Percentiles rank a stretch among this genome's conserved stretches.
Evolutionary conservation across 495 filamentous ascomycete species (phyloP).

Genomic region (Ascodesmis nigricans): DNA sequence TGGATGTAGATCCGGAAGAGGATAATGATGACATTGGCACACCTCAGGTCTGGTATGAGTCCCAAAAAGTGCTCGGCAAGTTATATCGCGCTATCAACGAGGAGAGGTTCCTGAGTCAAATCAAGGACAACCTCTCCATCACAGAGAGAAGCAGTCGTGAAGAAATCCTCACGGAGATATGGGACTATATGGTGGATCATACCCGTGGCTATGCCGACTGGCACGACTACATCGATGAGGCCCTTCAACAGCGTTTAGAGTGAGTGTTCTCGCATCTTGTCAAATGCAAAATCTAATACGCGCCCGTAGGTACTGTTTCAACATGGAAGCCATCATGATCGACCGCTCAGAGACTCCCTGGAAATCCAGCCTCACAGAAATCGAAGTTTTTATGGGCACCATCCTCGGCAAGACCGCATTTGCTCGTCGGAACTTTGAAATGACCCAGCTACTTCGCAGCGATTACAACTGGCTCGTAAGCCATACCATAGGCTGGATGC

Average conservation of each 20-base stretch:
- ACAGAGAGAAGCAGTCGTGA: too few relatives aligned
- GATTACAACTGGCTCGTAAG: conserved; percentile 33
- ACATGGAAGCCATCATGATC: conserved; percentile 33
- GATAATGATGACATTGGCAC: conserved; percentile 33
- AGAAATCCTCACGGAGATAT: conserved; percentile 31
- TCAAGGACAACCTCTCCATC: conserved; percentile 32
- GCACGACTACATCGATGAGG: conserved; percentile 4
- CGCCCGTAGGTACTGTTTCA: conserved; percentile 39
- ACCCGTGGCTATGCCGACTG: conserved; percentile 8
- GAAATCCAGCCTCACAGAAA: conserved; percentile 35
- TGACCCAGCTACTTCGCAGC: conserved; percentile 35
- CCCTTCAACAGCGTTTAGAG: conserved; percentile 8
- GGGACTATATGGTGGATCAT: conserved; percentile 24
- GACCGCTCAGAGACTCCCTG: conserved; percentile 35
- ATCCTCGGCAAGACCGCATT: conserved; percentile 47
- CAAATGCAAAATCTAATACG: too few relatives aligned
- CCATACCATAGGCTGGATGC: conserved; percentile 29
- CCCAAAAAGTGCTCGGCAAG: conserved; percentile 44
- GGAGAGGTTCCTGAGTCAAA: conserved; percentile 35
- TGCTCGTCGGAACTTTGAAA: too few relatives aligned
- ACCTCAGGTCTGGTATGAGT: conserved; percentile 37
- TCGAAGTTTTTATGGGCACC: conserved; percentile 54
- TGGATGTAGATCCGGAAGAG: conserved; percentile 22
- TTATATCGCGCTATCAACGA: conserved; percentile 61
- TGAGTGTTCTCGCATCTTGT: conserved; percentile 4